Conservation (phyloP, 78 protist genomes). For the Dictyostelium intermedium region DNA sequence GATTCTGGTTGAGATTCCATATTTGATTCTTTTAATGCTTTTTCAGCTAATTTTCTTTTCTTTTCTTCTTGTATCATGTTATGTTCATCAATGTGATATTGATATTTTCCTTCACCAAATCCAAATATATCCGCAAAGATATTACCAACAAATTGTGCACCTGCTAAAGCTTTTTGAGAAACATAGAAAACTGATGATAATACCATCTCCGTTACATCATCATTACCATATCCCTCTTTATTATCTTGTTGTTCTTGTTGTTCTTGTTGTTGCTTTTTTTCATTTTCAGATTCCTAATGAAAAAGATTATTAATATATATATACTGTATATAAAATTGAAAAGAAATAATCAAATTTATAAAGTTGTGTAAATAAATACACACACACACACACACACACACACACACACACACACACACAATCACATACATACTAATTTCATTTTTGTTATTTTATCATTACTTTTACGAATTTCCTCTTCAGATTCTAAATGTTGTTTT, state of each 20-base stretch:
- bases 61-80: constrained; percentile 36
- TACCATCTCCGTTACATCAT: constrained; percentile 2
- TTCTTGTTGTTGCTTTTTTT: not conserved
- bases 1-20: not conserved
- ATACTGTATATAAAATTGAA: no score
- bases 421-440: not conserved
- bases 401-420: no score
- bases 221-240: constrained; percentile 5
- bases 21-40: not conserved
- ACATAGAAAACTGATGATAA: not conserved
- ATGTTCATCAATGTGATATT: constrained; percentile 50
- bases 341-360: not conserved
- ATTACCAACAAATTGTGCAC: constrained; percentile 49
- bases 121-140: constrained; percentile 52
- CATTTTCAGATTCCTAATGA: not conserved
- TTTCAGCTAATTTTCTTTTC: not conserved
- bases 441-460: not conserved
- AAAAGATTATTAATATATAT: no score
- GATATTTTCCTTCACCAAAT: constrained; percentile 51
- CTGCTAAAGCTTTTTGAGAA: constrained; percentile 13
- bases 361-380: no score
- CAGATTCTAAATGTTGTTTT: not conserved
- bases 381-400: no score
- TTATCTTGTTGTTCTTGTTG: not conserved
- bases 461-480: not conserved